Percentiles rank a stretch among this genome's conserved stretches.
Evolutionary conservation across 192 early-diverging fungal species (phyloP).

Genomic region (Rhizophagus clarus): DNA sequence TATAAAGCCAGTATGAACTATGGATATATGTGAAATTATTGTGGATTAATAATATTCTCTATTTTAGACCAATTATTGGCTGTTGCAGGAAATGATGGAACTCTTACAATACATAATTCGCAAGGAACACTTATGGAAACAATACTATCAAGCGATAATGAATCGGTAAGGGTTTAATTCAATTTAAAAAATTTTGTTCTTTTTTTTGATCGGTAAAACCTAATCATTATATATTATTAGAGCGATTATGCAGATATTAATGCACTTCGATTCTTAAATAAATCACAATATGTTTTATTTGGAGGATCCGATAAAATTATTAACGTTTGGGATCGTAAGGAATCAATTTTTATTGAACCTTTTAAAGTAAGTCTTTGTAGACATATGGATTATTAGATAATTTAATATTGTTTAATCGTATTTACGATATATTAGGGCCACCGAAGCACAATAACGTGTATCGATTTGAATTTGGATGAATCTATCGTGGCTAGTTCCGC

Average conservation of each 20-base stretch:
- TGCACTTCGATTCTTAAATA: slow-evolving; percentile 17
- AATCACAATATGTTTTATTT: slow-evolving; percentile 29
- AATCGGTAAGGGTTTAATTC: background rate
- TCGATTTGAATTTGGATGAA: slow-evolving; percentile 34
- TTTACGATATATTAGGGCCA: slow-evolving; percentile 28
- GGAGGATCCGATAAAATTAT: slow-evolving; percentile 34
- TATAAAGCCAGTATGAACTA: background rate
- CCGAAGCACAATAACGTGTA: slow-evolving; percentile 26
- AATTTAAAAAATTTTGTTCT: background rate
- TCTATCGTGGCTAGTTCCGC: slow-evolving; percentile 30
- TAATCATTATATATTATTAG: background rate
- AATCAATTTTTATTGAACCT: slow-evolving; percentile 21
- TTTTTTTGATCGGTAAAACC: background rate
- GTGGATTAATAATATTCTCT: background rate
- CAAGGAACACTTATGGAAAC: slow-evolving; percentile 10
- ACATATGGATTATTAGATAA: background rate
- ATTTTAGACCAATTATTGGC: slow-evolving; percentile 18
- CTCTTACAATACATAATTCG: slow-evolving; percentile 26
- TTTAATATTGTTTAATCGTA: background rate
- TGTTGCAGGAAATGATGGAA: slow-evolving; percentile 13
- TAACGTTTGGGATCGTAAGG: slow-evolving; percentile 32
- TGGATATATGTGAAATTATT: background rate
- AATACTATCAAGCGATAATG: slow-evolving; percentile 7
- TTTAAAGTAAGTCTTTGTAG: slow-evolving; percentile 13
- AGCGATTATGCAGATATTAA: slow-evolving; percentile 21